A percentile compares a stretch with the other conserved stretches of the same genome.
Conservation (phyloP, 352 stramenopile genomes). For the Phytophthora pini region DNA sequence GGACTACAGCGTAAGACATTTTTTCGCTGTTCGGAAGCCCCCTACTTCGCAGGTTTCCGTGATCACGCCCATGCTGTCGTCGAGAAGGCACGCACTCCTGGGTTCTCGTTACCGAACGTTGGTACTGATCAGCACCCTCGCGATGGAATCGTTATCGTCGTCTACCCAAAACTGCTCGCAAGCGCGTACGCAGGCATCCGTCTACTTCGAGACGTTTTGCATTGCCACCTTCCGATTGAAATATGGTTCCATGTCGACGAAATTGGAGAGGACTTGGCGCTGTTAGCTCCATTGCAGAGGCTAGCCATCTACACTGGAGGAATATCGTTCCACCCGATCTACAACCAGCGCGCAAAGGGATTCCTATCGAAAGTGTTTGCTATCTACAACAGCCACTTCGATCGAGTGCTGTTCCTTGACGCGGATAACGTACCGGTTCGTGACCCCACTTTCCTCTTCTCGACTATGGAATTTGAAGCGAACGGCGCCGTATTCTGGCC, state of each 20-base stretch:
- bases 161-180: constrained; percentile 44
- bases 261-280: constrained; percentile 9
- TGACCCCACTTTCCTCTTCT: constrained; percentile 56
- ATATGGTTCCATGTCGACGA: constrained; percentile 49
- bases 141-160: constrained; percentile 46
- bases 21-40: constrained; percentile 46
- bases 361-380: constrained; percentile 53
- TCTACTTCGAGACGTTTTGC: constrained; percentile 30
- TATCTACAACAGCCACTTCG: constrained; percentile 46
- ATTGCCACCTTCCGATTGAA: constrained; percentile 49
- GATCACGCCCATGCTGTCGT: constrained; percentile 11
- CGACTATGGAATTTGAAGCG: constrained; percentile 29
- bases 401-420: constrained; percentile 52
- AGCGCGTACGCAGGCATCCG: constrained; percentile 39
- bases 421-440: constrained; percentile 51
- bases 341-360: constrained; percentile 28
- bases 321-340: constrained; percentile 26
- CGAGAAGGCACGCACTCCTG: not conserved
- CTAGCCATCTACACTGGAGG: constrained; percentile 23
- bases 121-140: not conserved
- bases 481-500: constrained; percentile 65
- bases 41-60: constrained; percentile 39
- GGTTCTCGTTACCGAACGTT: constrained; percentile 12
- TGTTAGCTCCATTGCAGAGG: constrained; percentile 18
- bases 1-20: constrained; percentile 17